Evolutionary conservation across 768 basidiomycete species (phyloP).

Genomic region (Aureoboletus auriporus): DNA sequence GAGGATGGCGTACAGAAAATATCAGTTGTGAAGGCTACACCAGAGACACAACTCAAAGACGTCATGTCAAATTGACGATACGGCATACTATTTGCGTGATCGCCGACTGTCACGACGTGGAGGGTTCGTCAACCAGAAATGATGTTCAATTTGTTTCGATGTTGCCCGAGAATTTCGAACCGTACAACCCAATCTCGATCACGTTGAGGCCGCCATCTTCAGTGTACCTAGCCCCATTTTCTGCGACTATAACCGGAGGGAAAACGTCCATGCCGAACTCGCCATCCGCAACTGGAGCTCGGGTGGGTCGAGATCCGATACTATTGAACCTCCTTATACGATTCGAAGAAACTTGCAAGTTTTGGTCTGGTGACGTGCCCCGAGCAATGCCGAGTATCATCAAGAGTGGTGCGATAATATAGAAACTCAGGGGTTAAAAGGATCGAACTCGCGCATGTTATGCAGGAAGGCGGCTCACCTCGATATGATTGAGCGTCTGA

Average conservation of each 20-base stretch:
- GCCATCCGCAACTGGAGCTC: background rate
- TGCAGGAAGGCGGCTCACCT: constrained; percentile 11
- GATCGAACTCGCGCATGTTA: too few relatives aligned
- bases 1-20: constrained; percentile 44
- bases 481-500: constrained; percentile 18
- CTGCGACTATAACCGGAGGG: background rate
- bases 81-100: too few relatives aligned
- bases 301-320: constrained; percentile 8
- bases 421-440: too few relatives aligned
- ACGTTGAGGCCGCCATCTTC: too few relatives aligned
- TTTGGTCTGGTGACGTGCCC: too few relatives aligned
- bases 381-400: constrained; percentile 25
- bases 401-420: constrained; percentile 25
- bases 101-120: too few relatives aligned
- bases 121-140: too few relatives aligned
- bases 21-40: constrained; percentile 46
- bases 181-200: too few relatives aligned
- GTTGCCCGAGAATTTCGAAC: too few relatives aligned
- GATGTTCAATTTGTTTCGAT: too few relatives aligned
- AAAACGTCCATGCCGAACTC: background rate
- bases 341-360: too few relatives aligned
- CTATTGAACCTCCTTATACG: background rate
- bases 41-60: constrained; percentile 46
- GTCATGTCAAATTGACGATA: constrained; percentile 16
- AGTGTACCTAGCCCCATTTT: background rate